phyloP scores from a whole-genome alignment of 768 basidiomycete species.

The Trametes cinnabarina region DNA sequence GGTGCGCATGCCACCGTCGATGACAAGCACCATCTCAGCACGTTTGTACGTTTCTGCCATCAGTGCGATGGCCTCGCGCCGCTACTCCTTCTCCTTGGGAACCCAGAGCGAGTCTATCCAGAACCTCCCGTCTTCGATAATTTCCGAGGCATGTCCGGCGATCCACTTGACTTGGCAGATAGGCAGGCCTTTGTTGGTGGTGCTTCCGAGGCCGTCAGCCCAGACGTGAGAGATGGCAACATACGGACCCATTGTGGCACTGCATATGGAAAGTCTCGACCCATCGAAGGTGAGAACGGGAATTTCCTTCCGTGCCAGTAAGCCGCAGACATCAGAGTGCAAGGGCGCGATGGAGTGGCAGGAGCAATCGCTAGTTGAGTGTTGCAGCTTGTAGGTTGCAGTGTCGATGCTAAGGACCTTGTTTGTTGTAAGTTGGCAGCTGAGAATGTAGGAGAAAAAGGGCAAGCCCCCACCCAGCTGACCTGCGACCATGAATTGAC shows the following conservation, averaged over 20 bases:
- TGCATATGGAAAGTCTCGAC: neutral
- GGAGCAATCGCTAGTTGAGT: too few species aligned
- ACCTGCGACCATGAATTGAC: too few species aligned
- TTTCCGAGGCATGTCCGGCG: neutral
- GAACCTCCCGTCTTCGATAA: constrained; percentile 2
- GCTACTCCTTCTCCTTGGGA: neutral
- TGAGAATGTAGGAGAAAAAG: too few species aligned
- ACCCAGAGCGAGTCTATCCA: constrained; percentile 19
- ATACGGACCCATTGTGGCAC: neutral
- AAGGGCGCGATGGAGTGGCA: too few species aligned
- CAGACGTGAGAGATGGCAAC: constrained; percentile 5
- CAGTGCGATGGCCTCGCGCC: constrained; percentile 12
- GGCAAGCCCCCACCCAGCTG: too few species aligned
- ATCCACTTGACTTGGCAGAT: constrained; percentile 7
- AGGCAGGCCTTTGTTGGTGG: constrained; percentile 12
- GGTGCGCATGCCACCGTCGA: constrained; percentile 10
- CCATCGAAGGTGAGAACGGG: neutral
- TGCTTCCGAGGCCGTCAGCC: constrained; percentile 14
- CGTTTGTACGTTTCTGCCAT: constrained; percentile 16
- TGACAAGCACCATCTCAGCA: constrained; percentile 9
- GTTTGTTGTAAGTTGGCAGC: too few species aligned
- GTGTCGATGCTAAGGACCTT: too few species aligned
- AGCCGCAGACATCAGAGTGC: too few species aligned
- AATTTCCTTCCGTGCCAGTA: too few species aligned
- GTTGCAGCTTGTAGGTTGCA: too few species aligned